Evolutionary conservation across 2,329 filamentous ascomycete genomes (phyloP), one percentile per base, ranked within the genome.

Genomic region (Dactylellina leptospora): DNA sequence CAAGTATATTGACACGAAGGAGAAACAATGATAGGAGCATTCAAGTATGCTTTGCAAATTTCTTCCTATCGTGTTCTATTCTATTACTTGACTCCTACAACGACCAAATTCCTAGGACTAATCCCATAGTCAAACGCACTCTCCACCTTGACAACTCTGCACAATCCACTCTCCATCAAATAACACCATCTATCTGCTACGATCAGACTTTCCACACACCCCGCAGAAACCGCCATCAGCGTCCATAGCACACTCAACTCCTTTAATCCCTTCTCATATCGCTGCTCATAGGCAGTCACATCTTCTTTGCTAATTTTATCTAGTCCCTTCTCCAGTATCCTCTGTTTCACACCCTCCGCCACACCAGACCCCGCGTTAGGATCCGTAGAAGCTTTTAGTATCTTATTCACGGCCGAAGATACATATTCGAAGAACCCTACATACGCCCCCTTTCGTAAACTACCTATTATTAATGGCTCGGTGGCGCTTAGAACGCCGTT

Each of bases 141-240:
- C 38, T 72, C 73, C 13, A 63, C 69, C 25, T 51, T 62, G 5
- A 64, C 73, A 40, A 53, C 18, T 28, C 50, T 61, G 27, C 88
- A 81, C 42, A 89, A 85, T 53, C 81, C 77, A 76, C 96, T 90
- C 81, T 99, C 93, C 66, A 83, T 85, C 75, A 99, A 82, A 81
- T 89, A 99, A 73, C 90, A 82, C 90, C 92, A 99, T 47, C 95
- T 85, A 82, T 99, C 95, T 47, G 89, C 87, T 55, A 96, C 92
- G 76, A 99, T 93, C 69, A 96, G 82, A 28, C 92, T 91, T 82
- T 99, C 95, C 1, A 96, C 88, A 2, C 96, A 89, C 18, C 87
- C 87, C 1, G 93, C 93, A 79, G 92, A 96, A 77, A 96, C 97
- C 0, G 95, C 93, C 93, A 99, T 99, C 77, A 99, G 80, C 75